Percentiles rank a stretch among this genome's conserved stretches.
These are phyloP conservation scores for Fraxinus paxiana DNA, from an alignment of 305 asterid genomes.

Conservation along the genomic window DNA sequence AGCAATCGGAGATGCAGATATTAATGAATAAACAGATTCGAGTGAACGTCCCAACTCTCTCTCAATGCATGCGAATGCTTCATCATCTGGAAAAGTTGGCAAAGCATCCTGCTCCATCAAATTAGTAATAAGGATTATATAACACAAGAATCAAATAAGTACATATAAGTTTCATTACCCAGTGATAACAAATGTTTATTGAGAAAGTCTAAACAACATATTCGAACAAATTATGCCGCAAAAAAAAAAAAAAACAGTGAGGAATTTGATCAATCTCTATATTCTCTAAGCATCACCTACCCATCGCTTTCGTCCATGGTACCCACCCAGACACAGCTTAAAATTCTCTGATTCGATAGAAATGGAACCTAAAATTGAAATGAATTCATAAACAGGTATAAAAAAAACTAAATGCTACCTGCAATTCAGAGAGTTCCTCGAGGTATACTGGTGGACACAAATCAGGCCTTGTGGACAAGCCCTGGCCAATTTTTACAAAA, in stretches of 20 bases:
- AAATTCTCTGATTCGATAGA: background rate
- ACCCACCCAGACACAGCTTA: background rate
- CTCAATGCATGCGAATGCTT: conserved; percentile 90
- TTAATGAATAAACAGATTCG: conserved; percentile 69
- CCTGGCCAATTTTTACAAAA: conserved; percentile 93
- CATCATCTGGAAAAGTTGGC: conserved; percentile 95
- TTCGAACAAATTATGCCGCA: background rate
- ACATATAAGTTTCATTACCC: background rate
- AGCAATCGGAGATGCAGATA: conserved; percentile 92
- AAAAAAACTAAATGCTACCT: conserved; percentile 38
- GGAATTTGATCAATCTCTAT: background rate
- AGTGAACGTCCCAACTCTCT: conserved; percentile 74
- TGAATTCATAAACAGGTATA: background rate
- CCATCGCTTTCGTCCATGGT: background rate
- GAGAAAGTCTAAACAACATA: background rate
- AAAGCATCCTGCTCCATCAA: conserved; percentile 67
- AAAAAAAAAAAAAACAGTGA: background rate
- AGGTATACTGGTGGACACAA: conserved; percentile 78
- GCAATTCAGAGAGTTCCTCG: conserved; percentile 86
- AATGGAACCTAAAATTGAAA: background rate
- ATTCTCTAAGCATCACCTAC: background rate
- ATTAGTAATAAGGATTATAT: background rate
- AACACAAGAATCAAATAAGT: conserved; percentile 1
- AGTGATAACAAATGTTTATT: background rate
- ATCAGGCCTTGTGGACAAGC: conserved; percentile 91